Percentiles rank a stretch among this genome's conserved stretches.
phyloP scores from a whole-genome alignment of 140 eudicot genomes.

The Artemisia princeps region DNA sequence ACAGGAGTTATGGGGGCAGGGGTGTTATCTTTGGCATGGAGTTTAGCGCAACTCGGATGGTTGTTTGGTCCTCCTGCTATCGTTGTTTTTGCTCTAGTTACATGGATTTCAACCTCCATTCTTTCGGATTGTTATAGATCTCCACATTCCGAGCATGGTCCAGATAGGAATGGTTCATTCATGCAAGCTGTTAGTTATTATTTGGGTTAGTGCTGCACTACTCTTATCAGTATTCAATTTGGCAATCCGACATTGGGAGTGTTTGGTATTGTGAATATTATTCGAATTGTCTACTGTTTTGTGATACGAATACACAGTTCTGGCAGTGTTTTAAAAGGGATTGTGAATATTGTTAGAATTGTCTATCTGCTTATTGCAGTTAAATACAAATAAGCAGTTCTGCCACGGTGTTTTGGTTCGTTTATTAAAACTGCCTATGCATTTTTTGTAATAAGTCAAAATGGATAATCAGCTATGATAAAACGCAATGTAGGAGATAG shows the following conservation, averaged over 20 bases:
- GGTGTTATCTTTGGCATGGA: conserved; percentile 66
- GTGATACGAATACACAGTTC: too few species aligned
- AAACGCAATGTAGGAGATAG: too few species aligned
- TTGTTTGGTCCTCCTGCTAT: conserved; percentile 47
- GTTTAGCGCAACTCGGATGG: conserved; percentile 76
- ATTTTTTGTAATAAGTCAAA: too few species aligned
- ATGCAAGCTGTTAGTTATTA: conserved; percentile 36
- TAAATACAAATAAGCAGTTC: too few species aligned
- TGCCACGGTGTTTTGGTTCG: background rate
- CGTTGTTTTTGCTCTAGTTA: conserved; percentile 42
- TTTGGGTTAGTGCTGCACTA: conserved; percentile 36
- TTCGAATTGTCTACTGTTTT: background rate
- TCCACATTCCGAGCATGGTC: conserved; percentile 42
- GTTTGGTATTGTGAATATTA: background rate
- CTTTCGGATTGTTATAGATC: conserved; percentile 51
- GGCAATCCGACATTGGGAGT: too few species aligned
- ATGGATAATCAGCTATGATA: too few species aligned
- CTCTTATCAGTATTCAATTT: background rate
- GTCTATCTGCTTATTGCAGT: background rate
- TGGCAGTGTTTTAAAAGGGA: background rate
- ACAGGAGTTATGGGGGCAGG: conserved; percentile 79
- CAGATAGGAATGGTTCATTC: conserved; percentile 37
- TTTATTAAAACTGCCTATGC: background rate
- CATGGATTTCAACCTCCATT: conserved; percentile 34
- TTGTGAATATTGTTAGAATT: background rate